Conservation (phyloP, 495 filamentous ascomycete genomes). For the Friedmanniomyces simplex region DNA sequence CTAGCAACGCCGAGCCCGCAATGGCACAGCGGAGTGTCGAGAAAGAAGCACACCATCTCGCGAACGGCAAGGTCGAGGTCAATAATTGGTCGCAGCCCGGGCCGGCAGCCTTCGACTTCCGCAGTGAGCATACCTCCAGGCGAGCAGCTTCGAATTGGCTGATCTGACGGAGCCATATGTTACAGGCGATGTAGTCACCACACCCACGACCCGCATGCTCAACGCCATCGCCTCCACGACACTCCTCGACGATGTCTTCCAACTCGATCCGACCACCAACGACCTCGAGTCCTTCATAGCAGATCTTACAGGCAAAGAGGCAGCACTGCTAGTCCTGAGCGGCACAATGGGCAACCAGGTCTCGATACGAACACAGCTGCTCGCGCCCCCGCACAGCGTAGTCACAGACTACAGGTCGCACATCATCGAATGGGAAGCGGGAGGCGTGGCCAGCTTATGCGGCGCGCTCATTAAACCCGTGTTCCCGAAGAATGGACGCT, state of each 20-base stretch:
- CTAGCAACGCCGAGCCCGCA: neutral
- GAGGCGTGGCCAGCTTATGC: constrained; percentile 50
- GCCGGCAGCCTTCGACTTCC: constrained; percentile 55
- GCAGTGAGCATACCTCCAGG: constrained; percentile 18
- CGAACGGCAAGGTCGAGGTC: constrained; percentile 12
- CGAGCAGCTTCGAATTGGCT: neutral
- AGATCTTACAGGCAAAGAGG: constrained; percentile 58
- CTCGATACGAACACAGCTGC: constrained; percentile 54
- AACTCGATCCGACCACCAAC: constrained; percentile 68
- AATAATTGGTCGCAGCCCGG: constrained; percentile 50
- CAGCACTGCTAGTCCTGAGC: constrained; percentile 66
- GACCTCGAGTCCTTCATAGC: constrained; percentile 59
- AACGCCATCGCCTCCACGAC: constrained; percentile 44
- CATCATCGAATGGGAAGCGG: constrained; percentile 62
- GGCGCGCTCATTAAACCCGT: constrained; percentile 51
- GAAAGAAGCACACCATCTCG: constrained; percentile 9
- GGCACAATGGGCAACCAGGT: constrained; percentile 91
- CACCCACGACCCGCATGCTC: constrained; percentile 75
- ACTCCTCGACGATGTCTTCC: constrained; percentile 70
- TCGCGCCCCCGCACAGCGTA: constrained; percentile 59
- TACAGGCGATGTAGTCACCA: constrained; percentile 74
- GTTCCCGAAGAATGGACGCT: constrained; percentile 51
- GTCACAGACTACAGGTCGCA: constrained; percentile 59
- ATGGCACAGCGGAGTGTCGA: constrained; percentile 3
- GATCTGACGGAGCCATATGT: neutral